These are phyloP conservation scores for Mycena latifolia DNA, from an alignment of 768 basidiomycete genomes.

Conservation along the genomic window DNA sequence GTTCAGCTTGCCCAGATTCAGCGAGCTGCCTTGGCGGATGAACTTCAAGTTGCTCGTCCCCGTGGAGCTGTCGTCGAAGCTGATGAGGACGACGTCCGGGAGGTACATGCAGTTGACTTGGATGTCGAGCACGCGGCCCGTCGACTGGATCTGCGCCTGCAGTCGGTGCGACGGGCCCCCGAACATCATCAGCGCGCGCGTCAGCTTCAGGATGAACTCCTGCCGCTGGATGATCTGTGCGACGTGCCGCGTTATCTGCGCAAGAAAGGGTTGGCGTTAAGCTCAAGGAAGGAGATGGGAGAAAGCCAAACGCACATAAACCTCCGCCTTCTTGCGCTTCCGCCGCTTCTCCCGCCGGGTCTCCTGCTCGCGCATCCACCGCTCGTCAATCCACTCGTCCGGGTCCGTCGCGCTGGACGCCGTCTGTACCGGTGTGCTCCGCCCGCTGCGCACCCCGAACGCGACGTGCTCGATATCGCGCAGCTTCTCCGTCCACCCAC, in stretches of 20 bases:
- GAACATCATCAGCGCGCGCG: conserved; percentile 91
- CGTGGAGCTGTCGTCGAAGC: conserved; percentile 84
- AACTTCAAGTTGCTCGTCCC: conserved; percentile 87
- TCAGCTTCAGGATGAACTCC: conserved; percentile 87
- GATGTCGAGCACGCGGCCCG: conserved; percentile 83
- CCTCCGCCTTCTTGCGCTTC: conserved; percentile 74
- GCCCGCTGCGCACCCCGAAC: conserved; percentile 39
- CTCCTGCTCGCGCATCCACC: conserved; percentile 35
- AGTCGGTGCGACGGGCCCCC: conserved; percentile 88
- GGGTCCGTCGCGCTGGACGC: conserved; percentile 42
- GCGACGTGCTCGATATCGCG: conserved; percentile 56
- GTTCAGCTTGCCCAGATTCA: conserved; percentile 84
- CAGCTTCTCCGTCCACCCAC: conserved; percentile 43
- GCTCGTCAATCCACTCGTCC: conserved; percentile 36
- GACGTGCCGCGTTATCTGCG: conserved; percentile 84
- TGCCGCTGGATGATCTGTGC: conserved; percentile 86
- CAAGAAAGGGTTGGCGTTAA: background rate
- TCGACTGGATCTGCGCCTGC: conserved; percentile 84
- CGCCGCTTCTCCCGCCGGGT: conserved; percentile 55
- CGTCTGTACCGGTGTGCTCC: conserved; percentile 42
- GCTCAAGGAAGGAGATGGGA: background rate
- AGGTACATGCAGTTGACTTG: conserved; percentile 78
- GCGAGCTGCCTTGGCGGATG: conserved; percentile 75
- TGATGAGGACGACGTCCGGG: conserved; percentile 82
- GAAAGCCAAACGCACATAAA: conserved; percentile 75